A percentile compares a stretch with the other conserved stretches of the same genome.
These are phyloP conservation scores for Corrigiola litoralis DNA, from an alignment of 179 eudicot genomes.

Conservation along the genomic window DNA sequence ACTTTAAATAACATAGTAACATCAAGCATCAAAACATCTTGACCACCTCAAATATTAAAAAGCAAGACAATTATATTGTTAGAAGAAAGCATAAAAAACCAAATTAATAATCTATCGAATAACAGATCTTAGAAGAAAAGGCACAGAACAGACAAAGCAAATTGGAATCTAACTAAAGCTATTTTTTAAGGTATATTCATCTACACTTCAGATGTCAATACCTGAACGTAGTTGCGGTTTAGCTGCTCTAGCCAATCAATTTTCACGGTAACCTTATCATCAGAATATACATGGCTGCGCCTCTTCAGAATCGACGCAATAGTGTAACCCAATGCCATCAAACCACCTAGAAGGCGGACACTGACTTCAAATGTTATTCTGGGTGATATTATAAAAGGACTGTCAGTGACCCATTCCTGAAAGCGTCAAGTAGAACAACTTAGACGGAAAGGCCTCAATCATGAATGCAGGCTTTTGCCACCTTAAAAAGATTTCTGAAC, in stretches of 20 bases:
- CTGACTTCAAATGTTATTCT: conserved; percentile 95
- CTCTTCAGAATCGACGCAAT: conserved; percentile 88
- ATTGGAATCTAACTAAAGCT: too few relatives aligned
- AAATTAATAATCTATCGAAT: background rate
- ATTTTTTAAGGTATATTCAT: too few relatives aligned
- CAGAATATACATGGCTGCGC: conserved; percentile 77
- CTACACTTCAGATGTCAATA: conserved; percentile 22
- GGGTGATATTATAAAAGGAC: conserved; percentile 93
- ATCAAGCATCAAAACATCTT: background rate
- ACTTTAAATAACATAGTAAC: background rate
- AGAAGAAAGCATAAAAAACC: background rate
- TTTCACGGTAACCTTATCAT: conserved; percentile 72
- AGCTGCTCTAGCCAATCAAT: conserved; percentile 93
- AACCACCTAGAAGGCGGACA: conserved; percentile 94
- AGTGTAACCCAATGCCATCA: conserved; percentile 95
- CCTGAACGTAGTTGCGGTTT: conserved; percentile 86
- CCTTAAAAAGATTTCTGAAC: too few relatives aligned
- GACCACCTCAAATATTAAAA: background rate
- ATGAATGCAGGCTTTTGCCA: conserved; percentile 1
- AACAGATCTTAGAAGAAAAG: background rate
- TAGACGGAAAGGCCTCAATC: background rate
- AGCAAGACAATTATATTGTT: background rate
- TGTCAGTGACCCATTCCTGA: conserved; percentile 98
- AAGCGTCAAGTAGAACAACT: conserved; percentile 25
- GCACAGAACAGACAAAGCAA: background rate